Evolutionary conservation across 768 basidiomycete species (phyloP), one percentile per base, ranked within the genome.

Genomic region (Phlegmacium glaucopus): DNA sequence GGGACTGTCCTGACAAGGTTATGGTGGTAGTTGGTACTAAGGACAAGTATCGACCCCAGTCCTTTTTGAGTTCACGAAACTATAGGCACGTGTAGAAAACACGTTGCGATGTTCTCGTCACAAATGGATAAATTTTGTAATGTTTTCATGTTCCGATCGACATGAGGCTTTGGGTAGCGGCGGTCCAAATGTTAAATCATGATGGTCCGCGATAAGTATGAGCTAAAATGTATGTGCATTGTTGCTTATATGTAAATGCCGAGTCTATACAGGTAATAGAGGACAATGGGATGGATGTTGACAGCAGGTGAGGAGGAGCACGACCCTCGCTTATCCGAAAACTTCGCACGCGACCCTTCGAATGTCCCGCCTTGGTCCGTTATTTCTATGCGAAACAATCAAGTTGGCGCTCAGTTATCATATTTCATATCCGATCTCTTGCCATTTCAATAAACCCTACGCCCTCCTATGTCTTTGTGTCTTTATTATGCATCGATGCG

Each of bases 41-140:
- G n/a, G n/a, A n/a, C n/a, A n/a, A n/a, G n/a, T n/a, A n/a, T n/a
- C n/a, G n/a, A n/a, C n/a, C n/a, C n/a, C n/a, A n/a, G n/a, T n/a
- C n/a, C 52, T 53, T 52, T 64, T 63, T 62, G 59, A 62, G 49
- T 55, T 51, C 53, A 60, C 53, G 52, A 44, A 53, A 44, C 44
- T 39, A 36, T 36, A 38, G 42, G 61, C 64, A 65, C 62, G 64
- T 64, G 64, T 63, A 52, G 39, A 43, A 41, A 59, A 55, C 64
- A 64, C 61, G 62, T 61, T 58, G 41, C 34, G 49, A 47, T 48
- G 47, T 47, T 51, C 48, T 55, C 34, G 25, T 37, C 44, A 39
- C 25, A 36, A 38, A n/a, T 34, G 32, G n/a, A 34, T n/a, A 34
- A 34, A 32, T 32, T 32, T 32, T 32, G 13, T 8, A 32, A 32